Percentiles rank a stretch among this genome's conserved stretches.
Conservation (phyloP, 1,139 yeast genomes). For the Candida pseudocylindracea region DNA sequence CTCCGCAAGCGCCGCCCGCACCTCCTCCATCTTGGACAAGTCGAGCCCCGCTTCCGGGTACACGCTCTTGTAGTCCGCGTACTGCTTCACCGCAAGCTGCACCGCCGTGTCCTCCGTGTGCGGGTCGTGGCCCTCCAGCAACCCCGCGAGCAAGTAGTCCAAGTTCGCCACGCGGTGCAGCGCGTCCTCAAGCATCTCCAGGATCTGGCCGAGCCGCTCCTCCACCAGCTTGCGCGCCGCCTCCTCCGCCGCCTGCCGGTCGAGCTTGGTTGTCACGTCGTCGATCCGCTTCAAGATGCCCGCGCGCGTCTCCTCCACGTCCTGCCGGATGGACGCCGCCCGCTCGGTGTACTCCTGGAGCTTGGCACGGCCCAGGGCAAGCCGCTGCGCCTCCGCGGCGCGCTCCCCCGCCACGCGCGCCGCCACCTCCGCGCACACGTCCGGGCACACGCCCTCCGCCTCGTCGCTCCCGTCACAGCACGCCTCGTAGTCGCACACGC, state of each 20-base stretch:
- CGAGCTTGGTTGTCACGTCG: too few relatives aligned
- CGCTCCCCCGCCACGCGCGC: constrained; percentile 9
- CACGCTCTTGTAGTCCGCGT: constrained; percentile 30
- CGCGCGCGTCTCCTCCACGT: constrained; percentile 12
- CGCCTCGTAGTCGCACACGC: constrained; percentile 69
- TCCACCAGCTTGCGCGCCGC: too few relatives aligned
- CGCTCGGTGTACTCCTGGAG: neutral
- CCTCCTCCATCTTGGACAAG: neutral
- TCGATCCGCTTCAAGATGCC: too few relatives aligned
- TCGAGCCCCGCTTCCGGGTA: constrained; percentile 13
- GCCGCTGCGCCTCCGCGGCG: neutral
- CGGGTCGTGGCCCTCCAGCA: constrained; percentile 21
- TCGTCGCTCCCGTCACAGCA: constrained; percentile 98
- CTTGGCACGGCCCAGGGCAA: neutral
- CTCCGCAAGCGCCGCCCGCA: neutral
- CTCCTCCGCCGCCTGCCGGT: too few relatives aligned
- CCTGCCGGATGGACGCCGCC: neutral
- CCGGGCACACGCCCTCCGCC: constrained; percentile 22
- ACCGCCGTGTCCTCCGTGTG: constrained; percentile 83
- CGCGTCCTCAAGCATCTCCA: too few relatives aligned
- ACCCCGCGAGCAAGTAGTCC: too few relatives aligned
- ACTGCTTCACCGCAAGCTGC: constrained; percentile 66
- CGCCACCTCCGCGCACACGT: constrained; percentile 29
- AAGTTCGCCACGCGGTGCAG: too few relatives aligned
- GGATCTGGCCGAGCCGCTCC: too few relatives aligned